These are phyloP conservation scores for Halenospora varia DNA, from an alignment of 495 filamentous ascomycete species.

Conservation along the genomic window DNA sequence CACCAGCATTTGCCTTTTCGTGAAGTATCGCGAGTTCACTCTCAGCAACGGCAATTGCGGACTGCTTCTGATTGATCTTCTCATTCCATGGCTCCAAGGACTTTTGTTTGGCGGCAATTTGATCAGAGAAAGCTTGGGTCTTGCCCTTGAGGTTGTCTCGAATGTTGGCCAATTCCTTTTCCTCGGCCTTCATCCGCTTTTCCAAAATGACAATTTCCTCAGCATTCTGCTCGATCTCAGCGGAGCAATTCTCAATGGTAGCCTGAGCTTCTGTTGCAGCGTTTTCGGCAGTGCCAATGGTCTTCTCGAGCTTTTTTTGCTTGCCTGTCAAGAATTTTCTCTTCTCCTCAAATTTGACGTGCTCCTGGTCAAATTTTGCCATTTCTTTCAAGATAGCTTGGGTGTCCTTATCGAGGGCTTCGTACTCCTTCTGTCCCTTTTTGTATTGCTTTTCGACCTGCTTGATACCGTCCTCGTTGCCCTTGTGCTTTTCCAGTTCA, in stretches of 20 bases:
- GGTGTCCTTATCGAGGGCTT: conserved; percentile 74
- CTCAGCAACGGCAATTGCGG: conserved; percentile 87
- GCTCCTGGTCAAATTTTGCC: conserved; percentile 89
- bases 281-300: conserved; percentile 58
- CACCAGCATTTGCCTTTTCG: conserved; percentile 82
- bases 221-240: conserved; percentile 73
- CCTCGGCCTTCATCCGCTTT: conserved; percentile 67
- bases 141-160: conserved; percentile 88
- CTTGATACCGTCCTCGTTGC: conserved; percentile 89
- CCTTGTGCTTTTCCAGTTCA: conserved; percentile 88
- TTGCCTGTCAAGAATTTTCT: conserved; percentile 86
- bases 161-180: conserved; percentile 74
- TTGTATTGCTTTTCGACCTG: conserved; percentile 82
- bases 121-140: conserved; percentile 87
- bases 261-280: conserved; percentile 71
- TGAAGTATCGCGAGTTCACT: conserved; percentile 88
- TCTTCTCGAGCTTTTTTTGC: conserved; percentile 91
- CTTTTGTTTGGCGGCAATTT: conserved; percentile 90
- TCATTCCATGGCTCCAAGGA: conserved; percentile 94
- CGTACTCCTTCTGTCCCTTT: conserved; percentile 72
- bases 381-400: conserved; percentile 83
- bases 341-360: conserved; percentile 96
- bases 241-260: conserved; percentile 67
- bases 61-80: conserved; percentile 93
- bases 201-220: conserved; percentile 70